Conservation (phyloP, 192 early-diverging fungal species). For the Entophlyctis luteolus region DNA sequence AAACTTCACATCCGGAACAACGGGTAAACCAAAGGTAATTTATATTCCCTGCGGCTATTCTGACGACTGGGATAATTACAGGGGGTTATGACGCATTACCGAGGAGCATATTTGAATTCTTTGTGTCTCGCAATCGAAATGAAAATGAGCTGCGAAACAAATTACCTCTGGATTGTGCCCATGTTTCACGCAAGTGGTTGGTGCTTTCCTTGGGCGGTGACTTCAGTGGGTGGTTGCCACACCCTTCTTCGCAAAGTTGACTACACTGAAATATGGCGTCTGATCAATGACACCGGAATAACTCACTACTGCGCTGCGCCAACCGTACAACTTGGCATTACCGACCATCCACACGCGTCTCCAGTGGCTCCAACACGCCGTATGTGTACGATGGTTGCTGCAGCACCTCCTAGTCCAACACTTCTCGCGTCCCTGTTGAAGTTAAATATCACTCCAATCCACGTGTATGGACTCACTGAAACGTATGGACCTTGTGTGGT, state of each 20-base stretch:
- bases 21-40: constrained; percentile 54
- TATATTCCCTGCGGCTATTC: not conserved
- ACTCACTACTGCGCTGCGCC: constrained; percentile 60
- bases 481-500: constrained; percentile 50
- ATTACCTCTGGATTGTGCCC: constrained; percentile 52
- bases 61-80: too few relatives aligned
- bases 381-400: constrained; percentile 41
- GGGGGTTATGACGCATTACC: constrained; percentile 45
- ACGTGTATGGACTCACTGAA: constrained; percentile 64
- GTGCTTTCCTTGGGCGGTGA: constrained; percentile 34
- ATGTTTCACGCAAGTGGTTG: constrained; percentile 57
- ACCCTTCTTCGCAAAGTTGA: constrained; percentile 55
- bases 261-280: constrained; percentile 53
- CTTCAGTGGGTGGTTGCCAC: constrained; percentile 33
- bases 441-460: constrained; percentile 50
- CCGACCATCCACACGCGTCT: constrained; percentile 44
- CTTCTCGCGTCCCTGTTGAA: constrained; percentile 46
- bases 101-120: constrained; percentile 51
- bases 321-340: constrained; percentile 56
- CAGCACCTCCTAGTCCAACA: constrained; percentile 50
- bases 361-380: constrained; percentile 6
- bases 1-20: constrained; percentile 59
- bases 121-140: constrained; percentile 44
- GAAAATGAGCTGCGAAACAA: constrained; percentile 40
- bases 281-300: constrained; percentile 40